Evolutionary conservation across 2,329 filamentous ascomycete species (phyloP), one percentile per base, ranked within the genome.

Genomic region (Talaromyces rugulosus): DNA sequence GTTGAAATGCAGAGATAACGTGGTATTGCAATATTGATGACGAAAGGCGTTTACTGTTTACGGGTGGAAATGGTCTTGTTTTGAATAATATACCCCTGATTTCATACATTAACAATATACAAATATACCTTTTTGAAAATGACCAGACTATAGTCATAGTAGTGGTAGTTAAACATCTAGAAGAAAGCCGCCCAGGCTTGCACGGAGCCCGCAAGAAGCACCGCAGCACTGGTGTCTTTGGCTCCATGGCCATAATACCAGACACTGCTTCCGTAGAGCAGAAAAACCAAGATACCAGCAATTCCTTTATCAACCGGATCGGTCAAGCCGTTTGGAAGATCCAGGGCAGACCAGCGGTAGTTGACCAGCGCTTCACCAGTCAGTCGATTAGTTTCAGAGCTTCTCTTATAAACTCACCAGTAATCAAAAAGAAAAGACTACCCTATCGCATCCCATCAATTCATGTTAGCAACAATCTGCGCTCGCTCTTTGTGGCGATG

Each of bases 241-340:
- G 73, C 65, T 1, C 71, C 69, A 12, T 69, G 59, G 34, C 67
- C 69, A 30, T 67, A 64, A 62, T 74, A 74, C 71, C 72, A 74
- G 4, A 61, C 67, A 12, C 70, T 69, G 54, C 71, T 73, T n/a
- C 64, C 63, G 66, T 66, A 70, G 9, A 73, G 67, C 31, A 72
- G 18, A 0, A 67, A 57, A 58, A 68, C 70, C n/a, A 66, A 61
- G 16, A 74, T 64, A 6, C 65, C 62, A 0, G 72, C 72, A 23
- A 73, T 71, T 2, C 65, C 66, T 60, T 71, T 74, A 62, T 69
- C 73, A 27, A 68, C 47, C 7, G 71, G 70, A 28, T 74, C 69
- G 6, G 66, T 63, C 1, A 74, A 66, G 36, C 56, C 28, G 1
- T 64, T 63, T 7, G 59, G 23, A 1, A 66, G 63, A 34, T 31